Conservation (phyloP, 1,284 basidiomycete genomes). For the Veloboletus limbatus region DNA sequence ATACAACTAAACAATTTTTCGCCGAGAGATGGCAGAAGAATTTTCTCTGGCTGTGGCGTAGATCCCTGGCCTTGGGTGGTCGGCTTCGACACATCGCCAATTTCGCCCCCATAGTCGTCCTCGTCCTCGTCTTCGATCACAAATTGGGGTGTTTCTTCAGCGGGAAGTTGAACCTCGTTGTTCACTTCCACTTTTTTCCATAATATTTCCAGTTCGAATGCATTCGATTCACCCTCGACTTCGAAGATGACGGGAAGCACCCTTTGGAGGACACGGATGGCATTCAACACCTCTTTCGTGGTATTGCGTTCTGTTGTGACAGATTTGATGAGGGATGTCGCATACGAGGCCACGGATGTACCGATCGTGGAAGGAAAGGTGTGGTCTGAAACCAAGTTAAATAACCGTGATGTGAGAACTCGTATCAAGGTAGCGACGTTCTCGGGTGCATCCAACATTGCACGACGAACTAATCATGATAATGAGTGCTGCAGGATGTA, state of each 20-base stretch:
- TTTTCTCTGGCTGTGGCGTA: constrained; percentile 40
- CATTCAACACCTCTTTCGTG: constrained; percentile 85
- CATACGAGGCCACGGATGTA: constrained; percentile 61
- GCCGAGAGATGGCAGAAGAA: constrained; percentile 67
- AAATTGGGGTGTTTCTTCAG: constrained; percentile 55
- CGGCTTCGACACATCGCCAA: constrained; percentile 19
- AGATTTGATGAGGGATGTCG: constrained; percentile 64
- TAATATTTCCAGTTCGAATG: constrained; percentile 67
- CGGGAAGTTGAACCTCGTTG: constrained; percentile 30
- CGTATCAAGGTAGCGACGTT: constrained; percentile 82
- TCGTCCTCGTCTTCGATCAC: constrained; percentile 78
- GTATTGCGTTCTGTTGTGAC: constrained; percentile 57
- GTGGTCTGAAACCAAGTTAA: constrained; percentile 78
- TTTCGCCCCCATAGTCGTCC: constrained; percentile 47
- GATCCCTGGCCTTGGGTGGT: constrained; percentile 18
- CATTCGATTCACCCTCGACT: constrained; percentile 66
- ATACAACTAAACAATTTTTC: constrained; percentile 77
- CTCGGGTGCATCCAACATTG: constrained; percentile 76
- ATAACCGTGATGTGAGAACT: constrained; percentile 72
- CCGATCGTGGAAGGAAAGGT: constrained; percentile 67
- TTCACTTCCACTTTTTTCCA: constrained; percentile 65
- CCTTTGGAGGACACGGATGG: constrained; percentile 80
- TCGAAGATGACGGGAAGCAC: constrained; percentile 89
- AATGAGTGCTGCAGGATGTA: neutral
- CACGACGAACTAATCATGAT: constrained; percentile 62